Base-by-base conservation (phyloP, 306 rosid species). In the Hippophae tibetana region DNA sequence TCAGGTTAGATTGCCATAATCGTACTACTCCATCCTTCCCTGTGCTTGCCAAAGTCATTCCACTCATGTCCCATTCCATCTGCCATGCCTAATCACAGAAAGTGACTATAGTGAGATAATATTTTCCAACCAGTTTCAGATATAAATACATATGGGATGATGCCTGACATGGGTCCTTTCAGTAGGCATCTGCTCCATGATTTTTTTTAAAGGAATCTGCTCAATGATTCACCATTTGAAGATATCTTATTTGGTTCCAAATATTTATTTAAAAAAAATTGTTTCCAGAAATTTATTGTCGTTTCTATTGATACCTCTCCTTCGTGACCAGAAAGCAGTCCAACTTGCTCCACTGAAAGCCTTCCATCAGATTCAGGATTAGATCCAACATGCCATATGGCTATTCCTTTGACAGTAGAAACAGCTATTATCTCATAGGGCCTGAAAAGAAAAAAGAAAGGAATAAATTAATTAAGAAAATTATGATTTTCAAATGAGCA, bases 21-120 rank as follows among this genome's bases (percentile, higher is more conserved):
- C 96, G 70, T 13, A 88, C 82, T 70, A 78, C 67, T 63, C 93
- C 89, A 63, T 92, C 99, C 3, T 68, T 70, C 52, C 90, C 99
- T 3, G 96, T 73, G 58, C 85, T 78, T 60, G 96, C 99, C 78
- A 88, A 85, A 4, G 93, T 92, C 99, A 88, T 92, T 73, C 99
- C 99, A 73, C 96, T 89, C 83, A 85, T 81, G 72, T 92, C 95
- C 96, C 96, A 92, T 67, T 88, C 89, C 96, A 92, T 82, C 68
- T 92, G 86, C 96, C 96, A 85, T 42, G 83, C 93, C 99, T 92
- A 64, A 62, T 60, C 61, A 64, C 45, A 69, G 54, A 55, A 76
- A 49, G 8, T 63, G 23, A 43, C 38, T 13, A 53, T 18, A 41
- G 26, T 2, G 48, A 12, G 42, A 9, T 45, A 49, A 57, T 11